Evolutionary conservation across 2,329 filamentous ascomycete genomes (phyloP), one percentile per base, ranked within the genome.

Genomic region (Whalleya microplaca): DNA sequence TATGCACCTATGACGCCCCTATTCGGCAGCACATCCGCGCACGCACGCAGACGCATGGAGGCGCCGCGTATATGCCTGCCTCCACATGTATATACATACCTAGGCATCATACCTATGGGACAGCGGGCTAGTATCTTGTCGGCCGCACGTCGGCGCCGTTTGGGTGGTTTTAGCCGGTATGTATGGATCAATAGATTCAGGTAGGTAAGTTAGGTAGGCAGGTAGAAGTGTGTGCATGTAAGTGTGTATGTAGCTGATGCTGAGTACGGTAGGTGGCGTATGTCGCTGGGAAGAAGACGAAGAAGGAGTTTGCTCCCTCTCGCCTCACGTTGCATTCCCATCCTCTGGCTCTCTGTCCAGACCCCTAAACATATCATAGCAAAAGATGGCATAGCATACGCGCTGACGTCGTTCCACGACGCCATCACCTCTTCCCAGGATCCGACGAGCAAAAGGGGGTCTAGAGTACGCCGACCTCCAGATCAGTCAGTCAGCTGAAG

Each of bases 111-210:
- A 27, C 60, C 48, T 55, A 58, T 59, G 56, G 53, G 62, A 62
- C 58, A 55, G 41, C 51, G 51, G 53, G 51, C 57, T 53, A 58
- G 45, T 45, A 46, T 48, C 41, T 29, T 51, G 27, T 61, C 59
- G 63, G 56, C 51, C 59, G 59, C 54, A 62, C 55, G 55, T 59
- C 57, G 59, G 56, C 23, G 51, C 44, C 56, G 55, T n/a, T n/a
- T 52, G 47, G 53, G 51, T 29, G 41, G 48, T 53, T 68, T 68
- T 66, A 68, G 63, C 66, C 66, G 66, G 59, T 56, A 65, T 62
- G 51, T 53, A 42, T 42, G 50, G 47, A 46, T 18, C 32, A 14
- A 37, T 37, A 37, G 10, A 37, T 12, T 37, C 23, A 27, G 4
- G 23, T 9, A 27, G 9, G n/a, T n/a, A n/a, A n/a, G n/a, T n/a